These are phyloP conservation scores for Trifolium dubium DNA, from an alignment of 306 rosid genomes.

Conservation along the genomic window DNA sequence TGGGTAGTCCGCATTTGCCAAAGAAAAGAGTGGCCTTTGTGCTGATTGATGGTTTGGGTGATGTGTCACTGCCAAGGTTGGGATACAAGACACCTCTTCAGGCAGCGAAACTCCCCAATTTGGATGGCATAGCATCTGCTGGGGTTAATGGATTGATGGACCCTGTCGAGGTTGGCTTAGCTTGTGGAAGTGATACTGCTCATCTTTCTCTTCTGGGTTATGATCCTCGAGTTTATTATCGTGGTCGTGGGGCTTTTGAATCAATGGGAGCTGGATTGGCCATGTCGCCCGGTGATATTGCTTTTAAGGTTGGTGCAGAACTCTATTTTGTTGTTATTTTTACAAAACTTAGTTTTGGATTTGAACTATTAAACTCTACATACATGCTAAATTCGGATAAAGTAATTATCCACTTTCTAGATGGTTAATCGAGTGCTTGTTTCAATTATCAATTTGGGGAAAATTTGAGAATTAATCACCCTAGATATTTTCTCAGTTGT, in stretches of 20 bases:
- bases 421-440: background rate
- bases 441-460: constrained; percentile 16
- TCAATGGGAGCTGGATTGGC: constrained; percentile 99
- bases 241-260: constrained; percentile 95
- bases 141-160: constrained; percentile 96
- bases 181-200: constrained; percentile 98
- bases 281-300: constrained; percentile 98
- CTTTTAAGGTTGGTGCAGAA: constrained; percentile 71
- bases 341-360: constrained; percentile 8
- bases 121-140: constrained; percentile 90
- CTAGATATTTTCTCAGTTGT: constrained; percentile 12
- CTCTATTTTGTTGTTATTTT: background rate
- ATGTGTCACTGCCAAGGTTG: constrained; percentile 82
- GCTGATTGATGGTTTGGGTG: constrained; percentile 93
- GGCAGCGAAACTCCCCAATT: constrained; percentile 75
- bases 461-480: constrained; percentile 5
- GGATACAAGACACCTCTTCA: constrained; percentile 88
- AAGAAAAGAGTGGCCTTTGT: constrained; percentile 93
- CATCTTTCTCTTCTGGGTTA: constrained; percentile 94
- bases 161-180: constrained; percentile 97
- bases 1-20: constrained; percentile 61
- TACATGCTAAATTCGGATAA: background rate
- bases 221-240: constrained; percentile 87
- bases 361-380: background rate
- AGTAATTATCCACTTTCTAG: constrained; percentile 14